Evolutionary conservation across 2,329 filamentous ascomycete genomes (phyloP), one percentile per base, ranked within the genome.

Genomic region (Cytospora paraplurivora): DNA sequence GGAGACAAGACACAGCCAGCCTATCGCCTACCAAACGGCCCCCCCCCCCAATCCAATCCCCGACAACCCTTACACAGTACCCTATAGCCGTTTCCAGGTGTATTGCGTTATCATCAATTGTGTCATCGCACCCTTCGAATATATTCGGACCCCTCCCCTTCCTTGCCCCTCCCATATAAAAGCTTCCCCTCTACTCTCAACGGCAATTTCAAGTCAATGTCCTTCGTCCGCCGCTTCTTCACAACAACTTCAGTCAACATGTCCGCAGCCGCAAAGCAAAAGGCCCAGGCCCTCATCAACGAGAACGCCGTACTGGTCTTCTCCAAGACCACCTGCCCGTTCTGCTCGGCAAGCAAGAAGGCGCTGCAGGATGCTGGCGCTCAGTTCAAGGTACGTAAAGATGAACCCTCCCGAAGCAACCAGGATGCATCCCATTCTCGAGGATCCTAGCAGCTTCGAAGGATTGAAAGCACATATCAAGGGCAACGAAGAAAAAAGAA

Each of bases 321-420:
- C 85, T 93, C 90, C 79, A 99, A 99, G 83, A 92, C 89, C 17
- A 97, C 92, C 82, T 99, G 95, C 85, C 93, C 93, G 13, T 96
- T 96, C 85, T 98, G 94, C 85, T 83, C 79, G 64, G 82, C 88
- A 65, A 87, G 89, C 70, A 98, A 98, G 87, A 73, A 82, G 63
- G 82, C 92, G 57, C 82, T 99, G 71, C 85, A 82, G 72, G 81
- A 86, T 63, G 71, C 87, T 64, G 87, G 88, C 68, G 91, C 91
- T 66, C 90, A 93, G 71, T 93, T 85, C 77, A 87, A 85, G 72
- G 75, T 85, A 62, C 81, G 91, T 95, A 82, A 62, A 89, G 86
- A 33, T n/a, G 44, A 19, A 54, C 33, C 37, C n/a, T 0, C 33
- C 32, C 27, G 27, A 27, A 27, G 27, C 27, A 4, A 27, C 27